phyloP scores from a whole-genome alignment of 306 rosid genomes.

The Cicer chorassanicum region DNA sequence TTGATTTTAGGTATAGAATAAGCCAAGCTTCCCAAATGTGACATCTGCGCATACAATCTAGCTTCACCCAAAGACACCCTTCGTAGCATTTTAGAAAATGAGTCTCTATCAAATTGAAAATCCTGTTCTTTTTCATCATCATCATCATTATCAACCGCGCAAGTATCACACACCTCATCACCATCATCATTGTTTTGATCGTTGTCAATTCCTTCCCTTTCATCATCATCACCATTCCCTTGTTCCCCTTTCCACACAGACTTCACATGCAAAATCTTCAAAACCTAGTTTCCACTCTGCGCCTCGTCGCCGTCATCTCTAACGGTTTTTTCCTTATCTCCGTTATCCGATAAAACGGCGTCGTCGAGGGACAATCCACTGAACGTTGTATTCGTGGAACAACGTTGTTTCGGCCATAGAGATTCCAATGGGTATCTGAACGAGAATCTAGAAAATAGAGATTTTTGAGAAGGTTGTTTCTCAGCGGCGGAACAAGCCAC shows the following conservation, averaged over 20 bases:
- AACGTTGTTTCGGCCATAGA: constrained; percentile 62
- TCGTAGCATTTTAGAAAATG: constrained; percentile 76
- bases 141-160: constrained; percentile 57
- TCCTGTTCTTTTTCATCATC: constrained; percentile 32
- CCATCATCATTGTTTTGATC: constrained; percentile 38
- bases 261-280: constrained; percentile 73
- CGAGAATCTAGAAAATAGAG: constrained; percentile 66
- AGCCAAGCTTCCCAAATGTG: constrained; percentile 83
- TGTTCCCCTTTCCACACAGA: constrained; percentile 68
- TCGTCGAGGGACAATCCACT: constrained; percentile 72
- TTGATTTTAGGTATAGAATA: constrained; percentile 73
- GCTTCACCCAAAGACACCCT: constrained; percentile 82
- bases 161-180: constrained; percentile 57
- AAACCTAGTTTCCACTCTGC: constrained; percentile 69
- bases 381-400: constrained; percentile 45
- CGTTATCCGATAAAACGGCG: constrained; percentile 58
- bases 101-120: constrained; percentile 61
- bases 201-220: constrained; percentile 32
- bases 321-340: constrained; percentile 38
- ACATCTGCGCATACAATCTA: constrained; percentile 82
- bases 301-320: constrained; percentile 48
- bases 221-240: constrained; percentile 18
- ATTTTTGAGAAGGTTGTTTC: constrained; percentile 48
- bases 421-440: constrained; percentile 68
- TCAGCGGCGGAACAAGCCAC: constrained; percentile 52